A percentile compares a stretch with the other conserved stretches of the same genome.
These are phyloP conservation scores for Diplocarpon rosae DNA, from an alignment of 2,329 filamentous ascomycete genomes.

Conservation along the genomic window DNA sequence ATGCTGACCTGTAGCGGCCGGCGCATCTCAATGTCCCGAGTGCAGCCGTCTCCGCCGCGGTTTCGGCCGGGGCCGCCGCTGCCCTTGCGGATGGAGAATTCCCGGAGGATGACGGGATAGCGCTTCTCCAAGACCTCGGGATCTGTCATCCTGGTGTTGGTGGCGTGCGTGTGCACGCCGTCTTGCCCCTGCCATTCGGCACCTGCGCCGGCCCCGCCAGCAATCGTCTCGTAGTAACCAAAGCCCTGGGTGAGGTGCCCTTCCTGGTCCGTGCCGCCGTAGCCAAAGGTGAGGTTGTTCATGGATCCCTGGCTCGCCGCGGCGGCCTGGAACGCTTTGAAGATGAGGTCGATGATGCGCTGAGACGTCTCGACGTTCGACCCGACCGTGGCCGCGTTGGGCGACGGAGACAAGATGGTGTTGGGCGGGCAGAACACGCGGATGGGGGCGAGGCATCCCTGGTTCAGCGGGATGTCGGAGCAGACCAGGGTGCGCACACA, in stretches of 20 bases:
- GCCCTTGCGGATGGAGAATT: no score
- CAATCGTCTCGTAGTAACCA: conserved; percentile 41
- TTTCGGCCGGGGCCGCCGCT: conserved; percentile 15
- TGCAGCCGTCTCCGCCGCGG: conserved; percentile 11
- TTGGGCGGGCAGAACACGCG: conserved; percentile 57
- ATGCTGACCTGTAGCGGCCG: conserved; percentile 43
- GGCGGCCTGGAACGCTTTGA: conserved; percentile 65
- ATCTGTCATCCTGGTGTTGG: conserved; percentile 19
- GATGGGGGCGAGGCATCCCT: conserved; percentile 69
- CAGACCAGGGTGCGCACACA: conserved; percentile 66
- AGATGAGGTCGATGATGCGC: conserved; percentile 67
- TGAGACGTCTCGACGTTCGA: conserved; percentile 71
- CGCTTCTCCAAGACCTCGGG: conserved; percentile 20
- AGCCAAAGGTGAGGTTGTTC: conserved; percentile 74
- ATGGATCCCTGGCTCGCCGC: conserved; percentile 68
- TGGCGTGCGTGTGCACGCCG: conserved; percentile 17
- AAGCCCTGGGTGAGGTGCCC: no score
- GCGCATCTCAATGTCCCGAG: conserved; percentile 17
- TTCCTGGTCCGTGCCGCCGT: conserved; percentile 56
- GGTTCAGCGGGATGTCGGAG: conserved; percentile 72
- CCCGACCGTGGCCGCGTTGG: conserved; percentile 66
- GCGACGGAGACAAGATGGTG: conserved; percentile 60
- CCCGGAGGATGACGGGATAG: no score
- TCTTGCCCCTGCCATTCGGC: conserved; percentile 11
- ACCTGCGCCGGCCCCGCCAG: no score